Conservation (phyloP, 192 early-diverging fungal species). For the Coemansia sp. region DNA sequence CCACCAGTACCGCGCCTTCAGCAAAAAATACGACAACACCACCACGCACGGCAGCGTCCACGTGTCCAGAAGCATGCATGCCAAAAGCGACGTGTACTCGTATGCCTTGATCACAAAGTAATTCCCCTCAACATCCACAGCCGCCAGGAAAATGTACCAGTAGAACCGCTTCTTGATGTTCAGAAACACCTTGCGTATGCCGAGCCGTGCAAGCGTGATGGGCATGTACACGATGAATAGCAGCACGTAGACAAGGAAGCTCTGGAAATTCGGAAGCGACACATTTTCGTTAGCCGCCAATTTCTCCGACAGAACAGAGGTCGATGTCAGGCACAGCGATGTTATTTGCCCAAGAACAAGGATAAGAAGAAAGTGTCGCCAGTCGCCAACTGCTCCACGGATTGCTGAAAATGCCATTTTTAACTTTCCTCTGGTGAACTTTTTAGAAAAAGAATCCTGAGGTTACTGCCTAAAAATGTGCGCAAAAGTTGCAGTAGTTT, state of each 20-base stretch:
- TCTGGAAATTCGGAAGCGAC: constrained; percentile 69
- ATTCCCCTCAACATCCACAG: constrained; percentile 80
- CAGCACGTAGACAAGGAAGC: constrained; percentile 65
- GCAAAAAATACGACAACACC: constrained; percentile 64
- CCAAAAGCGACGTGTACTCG: constrained; percentile 72
- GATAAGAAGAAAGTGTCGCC: constrained; percentile 54
- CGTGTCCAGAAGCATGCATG: constrained; percentile 75
- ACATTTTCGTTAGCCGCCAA: constrained; percentile 58
- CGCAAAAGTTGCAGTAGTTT: constrained; percentile 54
- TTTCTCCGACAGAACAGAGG: constrained; percentile 66
- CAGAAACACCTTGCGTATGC: constrained; percentile 36
- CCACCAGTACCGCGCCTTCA: constrained; percentile 64
- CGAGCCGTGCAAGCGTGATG: constrained; percentile 42
- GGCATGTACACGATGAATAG: constrained; percentile 56
- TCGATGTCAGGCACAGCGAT: constrained; percentile 75
- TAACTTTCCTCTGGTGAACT: constrained; percentile 27
- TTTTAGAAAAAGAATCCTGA: not conserved
- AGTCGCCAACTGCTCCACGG: constrained; percentile 16
- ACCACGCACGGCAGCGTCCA: constrained; percentile 78
- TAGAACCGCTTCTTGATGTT: constrained; percentile 45
- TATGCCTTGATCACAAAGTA: constrained; percentile 80
- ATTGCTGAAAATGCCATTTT: constrained; percentile 37
- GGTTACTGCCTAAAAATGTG: constrained; percentile 53
- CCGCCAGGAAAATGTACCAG: constrained; percentile 62
- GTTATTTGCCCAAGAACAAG: constrained; percentile 64